Evolutionary conservation across 2,329 filamentous ascomycete species (phyloP), one percentile per base, ranked within the genome.

Genomic region (Fusarium tanahbumbuense): DNA sequence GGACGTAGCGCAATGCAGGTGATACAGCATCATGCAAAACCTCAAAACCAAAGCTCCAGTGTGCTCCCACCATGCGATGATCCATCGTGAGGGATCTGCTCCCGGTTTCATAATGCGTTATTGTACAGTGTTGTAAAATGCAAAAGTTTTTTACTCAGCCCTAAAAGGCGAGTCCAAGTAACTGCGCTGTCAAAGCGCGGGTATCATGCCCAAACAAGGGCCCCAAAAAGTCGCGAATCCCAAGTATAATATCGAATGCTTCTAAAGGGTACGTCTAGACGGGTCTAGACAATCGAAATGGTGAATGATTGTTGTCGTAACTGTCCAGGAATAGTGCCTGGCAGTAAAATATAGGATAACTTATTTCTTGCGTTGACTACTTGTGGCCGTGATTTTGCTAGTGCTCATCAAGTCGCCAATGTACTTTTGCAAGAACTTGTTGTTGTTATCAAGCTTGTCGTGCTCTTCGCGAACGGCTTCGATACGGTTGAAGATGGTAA

Each of bases 401-500:
- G 90, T 92, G 73, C 93, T 93, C 88, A 97, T 98, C 58, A 98
- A 86, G 77, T 97, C 95, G 71, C 95, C 95, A 76, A 98, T 98
- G 79, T 98, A 98, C 80, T 97, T 97, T 81, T 98, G 95, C 49
- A 99, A 83, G 77, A 98, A 98, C 76, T 94, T 95, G 86, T 99
- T 99, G 80, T 98, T 94, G 80, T 88, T 96, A 81, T 98, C 94
- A 57, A 99, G 89, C 81, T 97, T 98, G 82, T 98, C 93, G 78
- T 99, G 94, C 78, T 98, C 95, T 74, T 92, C 91, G 80, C 94
- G 93, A 70, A 98, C 94, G 30, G 93, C 93, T 78, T 99, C 96
- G 78, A 98, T 97, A 54, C 94, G 92, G 81, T 97, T 93, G 72
- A 97, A 93, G 45, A 98, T 92, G 68, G 92, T 93, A 67, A 97